phyloP scores from a whole-genome alignment of 2,329 filamentous ascomycete genomes.

The Microdochium bolleyi region DNA sequence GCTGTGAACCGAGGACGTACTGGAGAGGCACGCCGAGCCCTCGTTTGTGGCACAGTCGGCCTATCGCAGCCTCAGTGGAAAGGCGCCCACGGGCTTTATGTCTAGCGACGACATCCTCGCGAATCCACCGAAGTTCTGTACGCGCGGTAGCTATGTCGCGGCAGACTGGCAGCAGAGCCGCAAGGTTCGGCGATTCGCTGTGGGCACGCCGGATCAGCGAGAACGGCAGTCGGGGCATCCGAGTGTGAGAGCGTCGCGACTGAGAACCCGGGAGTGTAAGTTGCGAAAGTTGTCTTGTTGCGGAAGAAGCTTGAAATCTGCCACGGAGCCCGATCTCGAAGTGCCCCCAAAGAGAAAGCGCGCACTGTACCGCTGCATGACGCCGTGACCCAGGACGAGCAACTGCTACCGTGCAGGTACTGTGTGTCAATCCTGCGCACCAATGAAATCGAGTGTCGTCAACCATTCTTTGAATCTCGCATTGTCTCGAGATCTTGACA shows the following conservation, averaged over 20 bases:
- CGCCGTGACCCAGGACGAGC: too few relatives aligned
- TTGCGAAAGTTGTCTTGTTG: too few relatives aligned
- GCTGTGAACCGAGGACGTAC: conserved; percentile 82
- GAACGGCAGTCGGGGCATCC: conserved; percentile 58
- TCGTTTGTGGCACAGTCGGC: conserved; percentile 37
- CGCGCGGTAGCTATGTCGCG: conserved; percentile 54
- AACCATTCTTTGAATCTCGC: too few relatives aligned
- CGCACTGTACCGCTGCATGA: too few relatives aligned
- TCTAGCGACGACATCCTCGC: conserved; percentile 42
- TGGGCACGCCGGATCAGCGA: conserved; percentile 46
- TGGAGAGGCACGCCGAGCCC: conserved; percentile 69
- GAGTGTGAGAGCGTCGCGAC: neutral
- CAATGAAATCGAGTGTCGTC: too few relatives aligned
- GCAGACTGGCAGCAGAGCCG: conserved; percentile 55
- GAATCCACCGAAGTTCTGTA: conserved; percentile 68
- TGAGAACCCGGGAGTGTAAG: too few relatives aligned
- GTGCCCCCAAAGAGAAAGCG: too few relatives aligned
- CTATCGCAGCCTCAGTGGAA: conserved; percentile 11
- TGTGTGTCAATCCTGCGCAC: too few relatives aligned
- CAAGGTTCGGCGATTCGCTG: conserved; percentile 45
- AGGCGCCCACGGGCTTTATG: neutral
- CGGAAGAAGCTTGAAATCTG: too few relatives aligned
- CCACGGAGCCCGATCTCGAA: too few relatives aligned
- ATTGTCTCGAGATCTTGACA: too few relatives aligned
- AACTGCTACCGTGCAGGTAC: too few relatives aligned